phyloP scores from a whole-genome alignment of 1,284 basidiomycete species.

The Amylostereum areolatum region DNA sequence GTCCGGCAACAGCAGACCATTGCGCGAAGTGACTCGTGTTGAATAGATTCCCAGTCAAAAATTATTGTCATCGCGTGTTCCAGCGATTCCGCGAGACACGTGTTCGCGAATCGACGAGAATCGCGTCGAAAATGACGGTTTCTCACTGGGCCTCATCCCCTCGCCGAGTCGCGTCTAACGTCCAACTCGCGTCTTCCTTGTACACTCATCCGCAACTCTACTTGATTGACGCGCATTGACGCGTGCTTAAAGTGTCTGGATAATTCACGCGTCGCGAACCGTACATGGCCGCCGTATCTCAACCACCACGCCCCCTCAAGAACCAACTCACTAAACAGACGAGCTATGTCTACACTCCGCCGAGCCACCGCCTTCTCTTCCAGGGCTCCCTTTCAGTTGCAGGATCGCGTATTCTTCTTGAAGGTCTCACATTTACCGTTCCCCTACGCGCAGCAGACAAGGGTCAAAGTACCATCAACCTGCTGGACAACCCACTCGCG shows the following conservation, averaged over 20 bases:
- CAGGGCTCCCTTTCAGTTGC: constrained; percentile 70
- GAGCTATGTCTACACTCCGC: constrained; percentile 14
- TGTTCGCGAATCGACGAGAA: too few species aligned
- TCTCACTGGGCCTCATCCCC: too few species aligned
- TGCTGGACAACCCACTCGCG: constrained; percentile 65
- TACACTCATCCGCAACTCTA: not conserved
- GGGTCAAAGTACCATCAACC: constrained; percentile 25
- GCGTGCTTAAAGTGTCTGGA: not conserved
- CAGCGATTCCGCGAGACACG: too few species aligned
- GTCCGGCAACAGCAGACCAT: too few species aligned
- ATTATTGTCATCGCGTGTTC: too few species aligned
- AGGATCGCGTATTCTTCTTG: constrained; percentile 64
- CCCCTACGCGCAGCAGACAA: constrained; percentile 36
- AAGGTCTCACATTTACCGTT: constrained; percentile 65
- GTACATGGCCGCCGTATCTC: not conserved
- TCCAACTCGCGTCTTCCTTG: too few species aligned
- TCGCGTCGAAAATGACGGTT: too few species aligned
- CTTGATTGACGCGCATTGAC: not conserved
- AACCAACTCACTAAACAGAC: constrained; percentile 8
- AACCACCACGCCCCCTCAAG: too few species aligned
- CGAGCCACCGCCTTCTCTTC: constrained; percentile 53
- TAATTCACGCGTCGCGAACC: not conserved
- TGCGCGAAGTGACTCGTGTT: too few species aligned
- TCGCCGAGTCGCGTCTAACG: too few species aligned
- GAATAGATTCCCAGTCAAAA: too few species aligned